Conservation (phyloP, 345 rosid genomes). For the Eucalyptus curtisii region DNA sequence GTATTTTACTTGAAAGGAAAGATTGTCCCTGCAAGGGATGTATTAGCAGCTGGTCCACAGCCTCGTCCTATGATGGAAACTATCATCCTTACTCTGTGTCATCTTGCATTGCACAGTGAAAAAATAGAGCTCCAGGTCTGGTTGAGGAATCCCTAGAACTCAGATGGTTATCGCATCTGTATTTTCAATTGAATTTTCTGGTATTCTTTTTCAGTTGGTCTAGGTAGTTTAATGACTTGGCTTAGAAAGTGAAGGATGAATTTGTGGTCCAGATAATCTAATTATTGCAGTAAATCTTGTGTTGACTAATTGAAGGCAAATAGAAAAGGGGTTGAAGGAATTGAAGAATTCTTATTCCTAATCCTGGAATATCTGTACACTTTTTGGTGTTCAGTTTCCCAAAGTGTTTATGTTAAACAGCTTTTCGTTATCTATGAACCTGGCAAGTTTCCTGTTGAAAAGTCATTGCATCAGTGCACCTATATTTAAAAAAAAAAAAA, state of each 20-base stretch:
- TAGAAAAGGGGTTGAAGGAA: not conserved
- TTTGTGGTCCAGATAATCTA: not conserved
- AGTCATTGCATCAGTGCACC: not conserved
- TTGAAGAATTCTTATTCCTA: not conserved
- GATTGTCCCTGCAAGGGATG: slow-evolving; percentile 61
- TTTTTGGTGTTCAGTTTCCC: not conserved
- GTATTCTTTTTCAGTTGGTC: not conserved
- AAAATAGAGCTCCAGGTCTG: slow-evolving; percentile 72
- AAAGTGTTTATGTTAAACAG: not conserved
- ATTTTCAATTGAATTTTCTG: not conserved
- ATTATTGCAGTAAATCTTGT: not conserved
- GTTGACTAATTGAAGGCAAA: not conserved
- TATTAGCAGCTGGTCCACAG: slow-evolving; percentile 67
- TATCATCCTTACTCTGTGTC: slow-evolving; percentile 66
- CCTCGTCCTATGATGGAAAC: slow-evolving; percentile 63
- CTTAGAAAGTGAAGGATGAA: not conserved
- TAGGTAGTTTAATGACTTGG: not conserved
- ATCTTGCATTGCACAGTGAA: slow-evolving; percentile 83
- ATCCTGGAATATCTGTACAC: not conserved
- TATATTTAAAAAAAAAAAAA: not conserved
- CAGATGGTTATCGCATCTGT: not conserved
- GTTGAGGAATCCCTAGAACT: not conserved
- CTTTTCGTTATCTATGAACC: not conserved
- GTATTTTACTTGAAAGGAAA: slow-evolving; percentile 56
- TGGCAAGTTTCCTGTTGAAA: not conserved